phyloP scores from a whole-genome alignment of 208 protist genomes.

The Leishmania amazonensis region DNA sequence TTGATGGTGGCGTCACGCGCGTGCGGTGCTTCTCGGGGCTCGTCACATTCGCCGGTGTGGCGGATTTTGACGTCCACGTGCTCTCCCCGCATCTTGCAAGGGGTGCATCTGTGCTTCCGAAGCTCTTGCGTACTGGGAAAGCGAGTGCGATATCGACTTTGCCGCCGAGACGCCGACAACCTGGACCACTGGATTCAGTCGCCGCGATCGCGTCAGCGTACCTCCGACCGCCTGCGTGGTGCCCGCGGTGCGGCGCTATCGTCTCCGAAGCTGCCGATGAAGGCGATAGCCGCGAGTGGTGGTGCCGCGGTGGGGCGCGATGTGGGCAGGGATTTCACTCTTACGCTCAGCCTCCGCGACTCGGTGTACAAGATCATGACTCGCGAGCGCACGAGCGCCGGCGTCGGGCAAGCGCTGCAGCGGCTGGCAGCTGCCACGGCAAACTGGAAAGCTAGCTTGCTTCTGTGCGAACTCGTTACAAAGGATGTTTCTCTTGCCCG shows the following conservation, averaged over 20 bases:
- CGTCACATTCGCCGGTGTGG: slow-evolving; percentile 17
- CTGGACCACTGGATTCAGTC: slow-evolving; percentile 29
- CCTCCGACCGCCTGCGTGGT: background rate
- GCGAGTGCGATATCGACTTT: slow-evolving; percentile 41
- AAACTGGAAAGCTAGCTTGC: slow-evolving; percentile 27
- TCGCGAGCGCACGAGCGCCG: background rate
- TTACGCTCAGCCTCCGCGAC: slow-evolving; percentile 9
- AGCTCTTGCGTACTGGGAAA: slow-evolving; percentile 36
- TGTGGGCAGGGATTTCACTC: slow-evolving; percentile 14
- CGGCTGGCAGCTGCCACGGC: slow-evolving; percentile 8
- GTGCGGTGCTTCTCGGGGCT: background rate
- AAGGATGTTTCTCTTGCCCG: slow-evolving; percentile 17
- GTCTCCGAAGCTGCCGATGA: background rate
- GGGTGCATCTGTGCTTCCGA: slow-evolving; percentile 39
- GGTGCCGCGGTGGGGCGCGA: background rate
- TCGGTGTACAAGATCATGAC: slow-evolving; percentile 14
- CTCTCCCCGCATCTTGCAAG: slow-evolving; percentile 17
- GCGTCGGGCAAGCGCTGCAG: slow-evolving; percentile 18
- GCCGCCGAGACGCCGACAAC: slow-evolving; percentile 32
- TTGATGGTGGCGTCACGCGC: slow-evolving; percentile 1
- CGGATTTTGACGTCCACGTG: slow-evolving; percentile 6
- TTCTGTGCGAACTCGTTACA: slow-evolving; percentile 23
- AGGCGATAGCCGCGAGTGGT: background rate
- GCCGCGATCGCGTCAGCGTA: background rate
- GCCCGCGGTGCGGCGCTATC: background rate